Evolutionary conservation across 2,329 filamentous ascomycete species (phyloP), one percentile per base, ranked within the genome.

Genomic region (Rugonectria rugulosa): DNA sequence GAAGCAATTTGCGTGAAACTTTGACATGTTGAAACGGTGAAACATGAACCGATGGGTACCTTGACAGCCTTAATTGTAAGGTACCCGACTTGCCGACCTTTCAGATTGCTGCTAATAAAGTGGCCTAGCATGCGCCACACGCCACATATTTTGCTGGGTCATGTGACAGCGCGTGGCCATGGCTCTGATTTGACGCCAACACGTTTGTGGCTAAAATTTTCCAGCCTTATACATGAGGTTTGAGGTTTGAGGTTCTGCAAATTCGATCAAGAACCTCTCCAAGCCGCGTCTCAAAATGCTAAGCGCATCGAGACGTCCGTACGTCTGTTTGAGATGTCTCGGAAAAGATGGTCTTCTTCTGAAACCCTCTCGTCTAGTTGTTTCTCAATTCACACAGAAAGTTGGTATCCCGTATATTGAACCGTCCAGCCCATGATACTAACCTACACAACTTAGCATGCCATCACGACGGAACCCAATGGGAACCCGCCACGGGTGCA

Each of bases 251-350:
- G 15, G 11, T 37, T 5, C 48, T 26, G 19, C 53, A 36, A 44
- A 9, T 12, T 27, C 14, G 21, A 43, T n/a, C 29, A 11, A 27
- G 27, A n/a, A 41, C 29, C 19, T 49, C 21, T 19, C 45, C 54
- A 60, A 49, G n/a, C n/a, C n/a, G n/a, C n/a, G n/a, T n/a, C n/a
- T n/a, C n/a, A n/a, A 20, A 21, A 77, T 73, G 69, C 59, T 76
- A 48, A 66, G 65, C 46, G 63, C 58, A 21, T 60, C 71, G 37
- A 61, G 61, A 42, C 63, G 58, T 20, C 66, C 67, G n/a, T 72
- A 70, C 49, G 59, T 73, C 23, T 75, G 73, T 53, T 68, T 70
- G 66, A 68, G 63, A 52, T 77, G 71, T 49, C 52, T 73, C 27
- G 49, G 61, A 3, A 62, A 65, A n/a, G 32, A 57, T 56, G 47